Evolutionary conservation across 306 rosid genomes (phyloP).

Genomic region (Parietaria judaica): DNA sequence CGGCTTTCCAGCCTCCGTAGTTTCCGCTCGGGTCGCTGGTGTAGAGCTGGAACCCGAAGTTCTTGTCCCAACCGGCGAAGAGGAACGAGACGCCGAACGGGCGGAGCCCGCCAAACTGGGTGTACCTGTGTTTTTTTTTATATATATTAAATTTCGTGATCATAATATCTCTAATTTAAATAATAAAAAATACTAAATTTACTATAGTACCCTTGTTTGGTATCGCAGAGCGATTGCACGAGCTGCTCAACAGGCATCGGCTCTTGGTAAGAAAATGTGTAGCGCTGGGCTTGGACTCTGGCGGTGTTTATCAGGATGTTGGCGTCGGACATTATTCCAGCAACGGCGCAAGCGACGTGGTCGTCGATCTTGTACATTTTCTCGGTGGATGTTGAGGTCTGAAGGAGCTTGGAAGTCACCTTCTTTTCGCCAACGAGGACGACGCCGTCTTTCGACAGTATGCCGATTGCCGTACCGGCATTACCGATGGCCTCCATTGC

Average conservation of each 20-base stretch:
- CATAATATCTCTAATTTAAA: too few species aligned
- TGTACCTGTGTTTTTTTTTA: neutral
- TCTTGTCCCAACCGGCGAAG: constrained; percentile 37
- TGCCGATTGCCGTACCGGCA: constrained; percentile 35
- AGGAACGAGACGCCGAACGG: constrained; percentile 35
- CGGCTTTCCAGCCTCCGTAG: constrained; percentile 37
- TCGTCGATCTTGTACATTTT: constrained; percentile 38
- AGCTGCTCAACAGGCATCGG: constrained; percentile 38
- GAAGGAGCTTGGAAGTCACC: constrained; percentile 36
- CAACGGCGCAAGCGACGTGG: constrained; percentile 34
- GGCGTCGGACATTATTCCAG: constrained; percentile 41
- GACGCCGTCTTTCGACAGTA: constrained; percentile 32
- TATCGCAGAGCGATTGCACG: constrained; percentile 34
- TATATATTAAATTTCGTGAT: too few species aligned
- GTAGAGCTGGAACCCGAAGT: constrained; percentile 32
- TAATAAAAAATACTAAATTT: too few species aligned
- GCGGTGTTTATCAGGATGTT: constrained; percentile 36
- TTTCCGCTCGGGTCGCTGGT: constrained; percentile 40
- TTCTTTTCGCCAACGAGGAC: constrained; percentile 36
- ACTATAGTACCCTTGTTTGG: constrained; percentile 22
- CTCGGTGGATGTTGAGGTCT: constrained; percentile 32
- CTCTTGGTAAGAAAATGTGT: constrained; percentile 29
- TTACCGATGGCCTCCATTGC: constrained; percentile 41
- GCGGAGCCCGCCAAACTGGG: constrained; percentile 34
- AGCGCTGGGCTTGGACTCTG: constrained; percentile 31